phyloP scores from a whole-genome alignment of 192 early-diverging fungal genomes.

The Gaertneriomyces semiglobifer region DNA sequence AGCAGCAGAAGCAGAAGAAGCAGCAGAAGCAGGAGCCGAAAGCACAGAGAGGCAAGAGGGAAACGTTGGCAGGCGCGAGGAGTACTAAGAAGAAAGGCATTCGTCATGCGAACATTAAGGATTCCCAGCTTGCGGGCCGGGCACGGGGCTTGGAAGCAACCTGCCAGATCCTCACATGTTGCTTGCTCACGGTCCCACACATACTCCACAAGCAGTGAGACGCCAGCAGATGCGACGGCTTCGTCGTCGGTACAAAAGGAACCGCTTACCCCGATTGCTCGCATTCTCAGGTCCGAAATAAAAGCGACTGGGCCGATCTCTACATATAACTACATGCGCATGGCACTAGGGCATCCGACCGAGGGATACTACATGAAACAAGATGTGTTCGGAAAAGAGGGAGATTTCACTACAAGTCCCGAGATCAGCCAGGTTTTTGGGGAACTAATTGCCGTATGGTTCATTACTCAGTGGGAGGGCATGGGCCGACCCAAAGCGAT shows the following conservation, averaged over 20 bases:
- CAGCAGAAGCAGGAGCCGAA: too few species aligned
- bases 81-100: too few species aligned
- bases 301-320: conserved; percentile 51
- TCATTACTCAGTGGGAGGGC: conserved; percentile 73
- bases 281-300: conserved; percentile 34
- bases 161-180: too few species aligned
- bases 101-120: too few species aligned
- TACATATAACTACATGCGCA: conserved; percentile 83
- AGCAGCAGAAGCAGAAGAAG: too few species aligned
- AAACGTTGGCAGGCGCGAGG: too few species aligned
- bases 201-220: too few species aligned
- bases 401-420: conserved; percentile 95
- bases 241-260: conserved; percentile 20
- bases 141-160: too few species aligned
- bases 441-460: conserved; percentile 88
- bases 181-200: too few species aligned
- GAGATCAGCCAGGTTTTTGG: conserved; percentile 99
- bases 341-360: conserved; percentile 78
- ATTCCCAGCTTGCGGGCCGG: too few species aligned
- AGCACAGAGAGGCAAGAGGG: too few species aligned
- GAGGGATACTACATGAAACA: conserved; percentile 93
- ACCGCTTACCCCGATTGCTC: conserved; percentile 14
- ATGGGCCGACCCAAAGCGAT: conserved; percentile 49
- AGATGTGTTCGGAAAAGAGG: conserved; percentile 83
- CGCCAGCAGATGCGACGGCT: too few species aligned